Base-by-base conservation (phyloP, 441 rosid genomes). In the Aleurites moluccanus region DNA sequence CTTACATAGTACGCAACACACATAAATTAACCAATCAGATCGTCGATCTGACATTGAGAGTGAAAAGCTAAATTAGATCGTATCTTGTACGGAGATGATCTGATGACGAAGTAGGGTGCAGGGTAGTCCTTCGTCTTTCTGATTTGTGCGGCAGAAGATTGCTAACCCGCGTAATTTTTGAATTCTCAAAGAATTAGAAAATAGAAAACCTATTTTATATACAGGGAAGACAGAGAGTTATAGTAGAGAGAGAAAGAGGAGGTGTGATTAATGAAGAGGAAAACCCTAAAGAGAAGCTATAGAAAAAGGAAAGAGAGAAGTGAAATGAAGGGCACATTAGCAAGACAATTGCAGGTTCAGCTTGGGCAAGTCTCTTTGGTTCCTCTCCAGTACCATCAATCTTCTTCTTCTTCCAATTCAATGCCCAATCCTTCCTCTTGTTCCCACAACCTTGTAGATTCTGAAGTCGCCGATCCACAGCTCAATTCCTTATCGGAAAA, bases 321-420 rank as follows among this genome's bases (percentile, higher is more conserved):
- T 73, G 75, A 83, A 80, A 89, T 86, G 93, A 84, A 87, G 72
- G 90, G 91, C 50, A 79, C 88, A 59, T 71, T 90, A 52, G 85
- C 81, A 59, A 73, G 77, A 59, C 86, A 82, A 72, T 59, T 81
- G 50, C 86, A 84, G 77, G 77, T 79, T 72, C 90, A 87, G 72
- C 79, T 80, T n/a, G 88, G 84, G 61, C 76, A 78, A 38, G 42
- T 59, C 15, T 27, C 80, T 21, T 66, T 11, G 72, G 11, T 81
- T 73, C 74, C 90, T 42, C 77, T 82, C 44, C 79, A 71, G 64
- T 73, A 28, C 55, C 81, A 82, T 64, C 87, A 79, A 57, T 86
- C 84, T 28, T 64, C 86, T 11, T 70, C 84, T 73, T 75, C 79
- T 73, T 70, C 77, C 38, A 47, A 77, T 21, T 69, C 86, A 2